phyloP scores from a whole-genome alignment of 441 rosid genomes.

The Gossypium laxum region DNA sequence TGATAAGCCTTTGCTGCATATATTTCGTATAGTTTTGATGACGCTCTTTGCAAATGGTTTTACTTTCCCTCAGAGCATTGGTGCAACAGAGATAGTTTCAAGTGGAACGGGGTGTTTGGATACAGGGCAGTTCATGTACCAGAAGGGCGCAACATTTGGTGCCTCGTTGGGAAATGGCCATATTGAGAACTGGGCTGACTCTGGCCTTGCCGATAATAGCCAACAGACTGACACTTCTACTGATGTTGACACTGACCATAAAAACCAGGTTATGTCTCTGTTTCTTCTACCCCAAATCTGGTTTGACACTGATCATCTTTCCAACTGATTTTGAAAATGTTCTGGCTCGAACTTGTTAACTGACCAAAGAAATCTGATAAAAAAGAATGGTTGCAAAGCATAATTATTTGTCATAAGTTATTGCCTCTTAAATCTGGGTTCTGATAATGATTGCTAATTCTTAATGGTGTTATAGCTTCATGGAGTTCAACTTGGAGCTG shows the following conservation, averaged over 20 bases:
- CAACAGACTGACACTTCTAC: constrained; percentile 96
- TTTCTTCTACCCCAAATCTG: neutral
- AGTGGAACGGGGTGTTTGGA: constrained; percentile 57
- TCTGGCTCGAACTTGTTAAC: neutral
- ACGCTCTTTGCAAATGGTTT: neutral
- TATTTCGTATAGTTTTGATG: neutral
- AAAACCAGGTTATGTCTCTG: constrained; percentile 52
- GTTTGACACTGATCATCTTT: neutral
- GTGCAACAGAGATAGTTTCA: constrained; percentile 34
- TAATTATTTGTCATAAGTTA: neutral
- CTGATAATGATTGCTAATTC: neutral
- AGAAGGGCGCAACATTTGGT: constrained; percentile 37
- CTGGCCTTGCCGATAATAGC: constrained; percentile 74
- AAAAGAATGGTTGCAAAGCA: neutral
- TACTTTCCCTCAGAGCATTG: constrained; percentile 26
- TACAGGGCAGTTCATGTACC: constrained; percentile 57
- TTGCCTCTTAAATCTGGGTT: neutral
- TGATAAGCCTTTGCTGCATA: neutral
- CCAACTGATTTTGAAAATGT: neutral
- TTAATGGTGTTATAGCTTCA: constrained; percentile 15
- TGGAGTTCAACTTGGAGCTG: constrained; percentile 37
- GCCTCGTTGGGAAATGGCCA: constrained; percentile 46
- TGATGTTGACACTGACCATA: constrained; percentile 80
- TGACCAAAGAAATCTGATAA: neutral
- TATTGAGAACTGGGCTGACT: constrained; percentile 78